Conservation (phyloP, 106 monocot species). For the Xerophyta viscosa region DNA sequence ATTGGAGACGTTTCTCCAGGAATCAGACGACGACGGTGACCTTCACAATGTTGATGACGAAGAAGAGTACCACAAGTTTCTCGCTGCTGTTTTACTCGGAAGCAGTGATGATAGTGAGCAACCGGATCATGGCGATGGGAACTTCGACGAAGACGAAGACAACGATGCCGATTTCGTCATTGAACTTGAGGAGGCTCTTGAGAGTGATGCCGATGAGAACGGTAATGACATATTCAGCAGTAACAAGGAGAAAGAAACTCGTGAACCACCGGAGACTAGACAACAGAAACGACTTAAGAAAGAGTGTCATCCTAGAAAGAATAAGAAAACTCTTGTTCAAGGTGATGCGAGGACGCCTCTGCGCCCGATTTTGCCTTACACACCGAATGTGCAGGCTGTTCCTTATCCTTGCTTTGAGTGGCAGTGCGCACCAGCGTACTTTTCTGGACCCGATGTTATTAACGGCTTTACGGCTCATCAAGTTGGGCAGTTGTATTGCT, state of each 20-base stretch:
- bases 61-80: slow-evolving; percentile 88
- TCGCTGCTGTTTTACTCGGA: slow-evolving; percentile 61
- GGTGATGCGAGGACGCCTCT: slow-evolving; percentile 33
- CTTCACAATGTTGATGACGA: slow-evolving; percentile 68
- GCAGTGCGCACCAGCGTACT: slow-evolving; percentile 15
- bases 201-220: slow-evolving; percentile 72
- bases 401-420: slow-evolving; percentile 14
- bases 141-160: slow-evolving; percentile 86
- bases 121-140: slow-evolving; percentile 22
- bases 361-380: slow-evolving; percentile 67
- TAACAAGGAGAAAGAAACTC: slow-evolving; percentile 12
- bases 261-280: slow-evolving; percentile 60
- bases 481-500: slow-evolving; percentile 62
- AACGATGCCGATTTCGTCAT: slow-evolving; percentile 91
- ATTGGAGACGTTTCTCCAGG: slow-evolving; percentile 89
- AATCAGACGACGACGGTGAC: slow-evolving; percentile 75
- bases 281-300: slow-evolving; percentile 50
- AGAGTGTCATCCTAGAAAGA: slow-evolving; percentile 17
- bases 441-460: slow-evolving; percentile 15
- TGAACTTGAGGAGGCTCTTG: slow-evolving; percentile 88
- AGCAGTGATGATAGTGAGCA: slow-evolving; percentile 19
- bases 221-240: slow-evolving; percentile 4
- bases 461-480: slow-evolving; percentile 67
- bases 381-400: slow-evolving; percentile 17
- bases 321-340: slow-evolving; percentile 20